These are phyloP conservation scores for Monilinia fructicola DNA, from an alignment of 2,329 filamentous ascomycete species.

Conservation along the genomic window DNA sequence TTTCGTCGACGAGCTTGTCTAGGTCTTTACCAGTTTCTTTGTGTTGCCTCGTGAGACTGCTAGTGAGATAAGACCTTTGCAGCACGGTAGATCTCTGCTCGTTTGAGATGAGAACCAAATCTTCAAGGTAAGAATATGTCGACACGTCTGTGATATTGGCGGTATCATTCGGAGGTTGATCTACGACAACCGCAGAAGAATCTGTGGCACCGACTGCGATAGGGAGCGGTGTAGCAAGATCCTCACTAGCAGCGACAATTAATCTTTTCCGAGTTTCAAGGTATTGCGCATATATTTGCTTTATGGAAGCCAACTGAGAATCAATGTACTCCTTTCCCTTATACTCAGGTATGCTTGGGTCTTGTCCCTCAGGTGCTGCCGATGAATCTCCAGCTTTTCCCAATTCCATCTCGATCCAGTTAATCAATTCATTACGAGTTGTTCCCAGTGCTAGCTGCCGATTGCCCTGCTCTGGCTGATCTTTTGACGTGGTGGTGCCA, in stretches of 20 bases:
- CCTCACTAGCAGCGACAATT: slow-evolving; percentile 39
- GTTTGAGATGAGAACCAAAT: slow-evolving; percentile 52
- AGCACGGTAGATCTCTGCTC: slow-evolving; percentile 58
- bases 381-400: slow-evolving; percentile 47
- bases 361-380: slow-evolving; percentile 40
- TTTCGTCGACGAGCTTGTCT: slow-evolving; percentile 59
- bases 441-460: slow-evolving; percentile 52
- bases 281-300: slow-evolving; percentile 56
- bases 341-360: slow-evolving; percentile 25
- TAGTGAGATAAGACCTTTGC: slow-evolving; percentile 58
- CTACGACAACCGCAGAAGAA: background rate
- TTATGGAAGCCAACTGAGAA: slow-evolving; percentile 43
- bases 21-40: slow-evolving; percentile 53
- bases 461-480: slow-evolving; percentile 12
- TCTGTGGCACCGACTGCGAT: slow-evolving; percentile 6
- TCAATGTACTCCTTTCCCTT: slow-evolving; percentile 32
- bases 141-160: slow-evolving; percentile 30
- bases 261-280: slow-evolving; percentile 51
- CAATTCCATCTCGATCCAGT: slow-evolving; percentile 64
- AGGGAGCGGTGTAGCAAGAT: slow-evolving; percentile 21
- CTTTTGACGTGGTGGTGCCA: slow-evolving; percentile 1
- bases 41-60: slow-evolving; percentile 51
- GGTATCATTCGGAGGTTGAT: slow-evolving; percentile 19
- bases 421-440: slow-evolving; percentile 60
- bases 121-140: slow-evolving; percentile 56